A percentile compares a stretch with the other conserved stretches of the same genome.
Evolutionary conservation across 805 yeast species (phyloP).

Genomic region (Yamadazyma nakazawae): DNA sequence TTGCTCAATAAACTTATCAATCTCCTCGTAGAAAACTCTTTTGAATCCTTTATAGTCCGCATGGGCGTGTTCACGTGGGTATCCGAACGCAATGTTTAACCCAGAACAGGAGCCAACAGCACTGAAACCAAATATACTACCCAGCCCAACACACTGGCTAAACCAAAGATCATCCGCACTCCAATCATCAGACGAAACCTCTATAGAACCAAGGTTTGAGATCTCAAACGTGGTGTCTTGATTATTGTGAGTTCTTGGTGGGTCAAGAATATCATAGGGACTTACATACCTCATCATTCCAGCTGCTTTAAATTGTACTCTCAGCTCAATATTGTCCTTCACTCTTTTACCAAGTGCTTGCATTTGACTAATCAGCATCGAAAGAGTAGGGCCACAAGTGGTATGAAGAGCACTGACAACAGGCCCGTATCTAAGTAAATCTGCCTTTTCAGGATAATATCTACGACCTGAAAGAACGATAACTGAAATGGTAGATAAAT

Average conservation of each 20-base stretch:
- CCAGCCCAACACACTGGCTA: constrained; percentile 5
- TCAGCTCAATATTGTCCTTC: not conserved
- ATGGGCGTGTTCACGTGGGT: constrained; percentile 2
- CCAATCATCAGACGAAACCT: constrained; percentile 6
- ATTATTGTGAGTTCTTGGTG: not conserved
- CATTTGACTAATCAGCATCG: not conserved
- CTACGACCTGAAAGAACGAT: constrained; percentile 11
- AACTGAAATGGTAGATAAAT: not conserved
- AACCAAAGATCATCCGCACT: constrained; percentile 10
- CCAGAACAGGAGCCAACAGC: constrained; percentile 2
- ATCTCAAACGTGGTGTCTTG: constrained; percentile 9
- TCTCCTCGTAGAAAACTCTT: not conserved
- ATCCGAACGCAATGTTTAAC: constrained; percentile 6
- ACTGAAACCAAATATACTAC: constrained; percentile 3
- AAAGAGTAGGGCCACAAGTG: not conserved
- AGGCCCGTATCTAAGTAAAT: constrained; percentile 1
- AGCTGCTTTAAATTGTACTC: not conserved
- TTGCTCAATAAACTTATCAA: constrained; percentile 2
- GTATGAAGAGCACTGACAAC: not conserved
- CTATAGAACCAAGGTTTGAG: constrained; percentile 10
- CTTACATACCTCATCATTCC: constrained; percentile 1
- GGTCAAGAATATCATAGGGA: constrained; percentile 2
- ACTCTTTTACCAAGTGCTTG: not conserved
- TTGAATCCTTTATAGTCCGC: constrained; percentile 1
- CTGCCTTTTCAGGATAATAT: constrained; percentile 3